Evolutionary conservation across 1,139 yeast genomes (phyloP).

Genomic region (Protomyces macrosporus): DNA sequence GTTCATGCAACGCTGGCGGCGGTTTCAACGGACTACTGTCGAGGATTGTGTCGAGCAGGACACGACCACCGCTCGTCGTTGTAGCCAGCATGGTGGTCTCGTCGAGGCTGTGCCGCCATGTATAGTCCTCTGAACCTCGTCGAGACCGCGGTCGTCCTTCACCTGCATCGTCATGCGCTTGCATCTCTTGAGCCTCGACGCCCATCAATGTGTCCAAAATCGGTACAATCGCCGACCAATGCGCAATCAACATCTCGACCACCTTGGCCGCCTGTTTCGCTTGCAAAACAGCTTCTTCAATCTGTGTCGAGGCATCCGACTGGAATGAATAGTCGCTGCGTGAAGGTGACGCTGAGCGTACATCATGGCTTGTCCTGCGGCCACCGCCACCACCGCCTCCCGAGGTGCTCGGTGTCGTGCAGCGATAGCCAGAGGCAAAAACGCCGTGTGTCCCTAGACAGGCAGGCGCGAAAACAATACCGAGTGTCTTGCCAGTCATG

Average conservation of each 20-base stretch:
- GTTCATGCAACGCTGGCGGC: background rate
- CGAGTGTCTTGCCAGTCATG: conserved; percentile 23
- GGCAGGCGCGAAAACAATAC: conserved; percentile 26
- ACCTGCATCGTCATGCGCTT: background rate
- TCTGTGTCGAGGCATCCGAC: conserved; percentile 9
- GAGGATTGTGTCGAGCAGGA: background rate
- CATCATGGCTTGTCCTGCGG: background rate
- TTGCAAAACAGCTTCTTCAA: conserved; percentile 23
- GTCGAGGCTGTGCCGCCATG: background rate
- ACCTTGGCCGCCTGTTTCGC: conserved; percentile 22
- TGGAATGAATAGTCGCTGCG: conserved; percentile 9
- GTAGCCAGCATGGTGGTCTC: too few species aligned
- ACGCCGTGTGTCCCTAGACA: conserved; percentile 20
- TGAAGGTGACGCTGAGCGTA: conserved; percentile 9
- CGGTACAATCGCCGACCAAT: conserved; percentile 12
- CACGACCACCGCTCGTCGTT: background rate
- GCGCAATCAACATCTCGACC: conserved; percentile 15
- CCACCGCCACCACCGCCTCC: background rate
- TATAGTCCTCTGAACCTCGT: background rate
- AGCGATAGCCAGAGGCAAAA: background rate
- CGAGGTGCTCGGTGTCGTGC: background rate
- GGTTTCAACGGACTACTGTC: background rate
- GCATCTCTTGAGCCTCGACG: background rate
- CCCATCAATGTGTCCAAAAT: background rate
- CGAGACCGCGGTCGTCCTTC: background rate